Percentiles rank a stretch among this genome's conserved stretches.
These are phyloP conservation scores for Globisporangium spiculum DNA, from an alignment of 352 stramenopile genomes.

Conservation along the genomic window DNA sequence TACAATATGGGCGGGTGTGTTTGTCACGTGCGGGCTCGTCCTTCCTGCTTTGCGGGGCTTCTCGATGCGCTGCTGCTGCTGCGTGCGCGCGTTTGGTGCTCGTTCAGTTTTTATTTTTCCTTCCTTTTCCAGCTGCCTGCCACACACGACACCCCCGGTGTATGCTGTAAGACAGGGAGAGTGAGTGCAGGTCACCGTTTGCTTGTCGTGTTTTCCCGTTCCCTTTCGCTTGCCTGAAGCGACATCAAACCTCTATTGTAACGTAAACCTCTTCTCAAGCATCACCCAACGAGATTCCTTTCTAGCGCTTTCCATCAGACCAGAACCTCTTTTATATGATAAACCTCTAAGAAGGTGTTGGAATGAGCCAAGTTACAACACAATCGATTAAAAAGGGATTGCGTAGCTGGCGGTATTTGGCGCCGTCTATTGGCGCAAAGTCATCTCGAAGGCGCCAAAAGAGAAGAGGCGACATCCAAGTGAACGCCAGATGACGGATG, in stretches of 20 bases:
- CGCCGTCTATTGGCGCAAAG: background rate
- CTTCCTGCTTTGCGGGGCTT: background rate
- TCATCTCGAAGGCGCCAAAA: background rate
- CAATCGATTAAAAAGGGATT: background rate
- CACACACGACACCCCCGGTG: slow-evolving; percentile 1
- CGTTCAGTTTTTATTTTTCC: slow-evolving; percentile 9
- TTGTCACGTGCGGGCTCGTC: background rate
- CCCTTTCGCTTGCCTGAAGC: background rate
- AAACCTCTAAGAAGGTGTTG: background rate
- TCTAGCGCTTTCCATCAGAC: background rate
- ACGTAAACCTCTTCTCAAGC: slow-evolving; percentile 6
- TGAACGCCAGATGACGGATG: background rate
- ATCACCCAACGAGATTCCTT: background rate
- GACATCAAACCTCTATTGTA: background rate
- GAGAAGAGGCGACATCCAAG: background rate
- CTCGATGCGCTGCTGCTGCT: slow-evolving; percentile 3
- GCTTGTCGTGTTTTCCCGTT: background rate
- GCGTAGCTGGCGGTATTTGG: background rate
- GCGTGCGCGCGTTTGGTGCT: background rate
- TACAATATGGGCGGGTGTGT: background rate
- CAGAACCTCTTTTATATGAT: background rate
- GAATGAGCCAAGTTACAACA: background rate
- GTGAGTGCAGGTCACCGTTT: slow-evolving; percentile 9
- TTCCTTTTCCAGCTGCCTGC: background rate
- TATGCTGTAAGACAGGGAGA: background rate